Conservation (phyloP, 1,139 yeast genomes). For the Sugiyamaella castrensis region DNA sequence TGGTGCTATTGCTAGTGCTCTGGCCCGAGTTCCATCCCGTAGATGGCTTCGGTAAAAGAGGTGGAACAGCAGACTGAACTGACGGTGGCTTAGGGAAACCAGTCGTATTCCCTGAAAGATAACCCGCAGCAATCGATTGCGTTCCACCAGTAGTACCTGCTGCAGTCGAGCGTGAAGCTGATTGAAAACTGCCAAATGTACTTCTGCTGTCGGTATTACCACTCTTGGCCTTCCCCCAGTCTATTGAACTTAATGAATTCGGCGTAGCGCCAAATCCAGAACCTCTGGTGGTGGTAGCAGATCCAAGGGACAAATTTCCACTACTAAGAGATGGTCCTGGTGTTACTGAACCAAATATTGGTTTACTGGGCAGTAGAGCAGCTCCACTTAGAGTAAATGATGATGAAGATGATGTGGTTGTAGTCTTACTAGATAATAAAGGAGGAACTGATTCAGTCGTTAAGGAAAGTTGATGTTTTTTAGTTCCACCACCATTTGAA, state of each 20-base stretch:
- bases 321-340: too few species aligned
- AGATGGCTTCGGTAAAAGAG: constrained; percentile 18
- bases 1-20: constrained; percentile 9
- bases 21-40: constrained; percentile 2
- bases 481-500: background rate
- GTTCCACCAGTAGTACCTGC: background rate
- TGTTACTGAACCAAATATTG: too few species aligned
- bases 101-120: background rate
- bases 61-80: constrained; percentile 12
- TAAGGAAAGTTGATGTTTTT: background rate
- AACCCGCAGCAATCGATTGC: background rate
- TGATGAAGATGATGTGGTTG: too few species aligned
- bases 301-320: background rate
- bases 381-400: too few species aligned
- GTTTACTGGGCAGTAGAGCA: too few species aligned
- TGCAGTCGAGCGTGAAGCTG: background rate
- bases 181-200: constrained; percentile 1
- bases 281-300: background rate
- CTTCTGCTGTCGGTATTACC: background rate
- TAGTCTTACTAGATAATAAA: background rate
- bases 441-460: background rate
- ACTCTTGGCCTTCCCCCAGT: constrained; percentile 5
- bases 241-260: background rate
- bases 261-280: background rate
- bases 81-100: background rate